A percentile compares a stretch with the other conserved stretches of the same genome.
Conservation (phyloP, 495 filamentous ascomycete species). For the Xylaria nigripes region DNA sequence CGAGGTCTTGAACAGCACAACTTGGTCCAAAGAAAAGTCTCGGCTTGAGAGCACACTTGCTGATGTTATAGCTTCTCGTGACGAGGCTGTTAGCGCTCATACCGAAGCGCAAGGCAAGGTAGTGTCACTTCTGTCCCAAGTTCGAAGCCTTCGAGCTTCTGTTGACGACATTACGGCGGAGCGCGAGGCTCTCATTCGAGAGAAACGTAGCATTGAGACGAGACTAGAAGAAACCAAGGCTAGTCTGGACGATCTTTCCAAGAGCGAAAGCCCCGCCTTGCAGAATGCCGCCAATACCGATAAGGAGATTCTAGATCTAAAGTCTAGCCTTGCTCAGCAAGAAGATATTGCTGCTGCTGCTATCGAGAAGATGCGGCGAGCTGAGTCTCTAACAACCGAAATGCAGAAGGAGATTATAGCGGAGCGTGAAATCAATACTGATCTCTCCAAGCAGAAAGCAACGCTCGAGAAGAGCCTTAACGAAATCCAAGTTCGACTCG, state of each 20-base stretch:
- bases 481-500: conserved; percentile 80
- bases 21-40: conserved; percentile 97
- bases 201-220: conserved; percentile 83
- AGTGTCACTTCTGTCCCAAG: conserved; percentile 84
- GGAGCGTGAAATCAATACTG: conserved; percentile 75
- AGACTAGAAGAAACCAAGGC: conserved; percentile 83
- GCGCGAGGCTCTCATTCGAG: conserved; percentile 73
- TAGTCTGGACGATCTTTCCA: conserved; percentile 83
- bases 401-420: conserved; percentile 91
- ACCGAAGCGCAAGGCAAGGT: conserved; percentile 92
- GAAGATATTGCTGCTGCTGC: conserved; percentile 90
- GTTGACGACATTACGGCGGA: conserved; percentile 83
- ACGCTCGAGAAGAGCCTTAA: conserved; percentile 82
- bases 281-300: conserved; percentile 87
- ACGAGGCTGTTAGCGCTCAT: conserved; percentile 87
- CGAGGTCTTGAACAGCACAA: conserved; percentile 93
- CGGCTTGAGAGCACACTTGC: conserved; percentile 85
- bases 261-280: conserved; percentile 80
- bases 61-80: conserved; percentile 79
- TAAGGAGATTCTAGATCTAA: conserved; percentile 82
- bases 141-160: conserved; percentile 70
- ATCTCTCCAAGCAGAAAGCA: conserved; percentile 88
- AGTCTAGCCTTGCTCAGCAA: conserved; percentile 80
- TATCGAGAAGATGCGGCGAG: conserved; percentile 95
- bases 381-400: conserved; percentile 79